Evolutionary conservation across 768 basidiomycete genomes (phyloP).

Genomic region (Asterophora parasitica): DNA sequence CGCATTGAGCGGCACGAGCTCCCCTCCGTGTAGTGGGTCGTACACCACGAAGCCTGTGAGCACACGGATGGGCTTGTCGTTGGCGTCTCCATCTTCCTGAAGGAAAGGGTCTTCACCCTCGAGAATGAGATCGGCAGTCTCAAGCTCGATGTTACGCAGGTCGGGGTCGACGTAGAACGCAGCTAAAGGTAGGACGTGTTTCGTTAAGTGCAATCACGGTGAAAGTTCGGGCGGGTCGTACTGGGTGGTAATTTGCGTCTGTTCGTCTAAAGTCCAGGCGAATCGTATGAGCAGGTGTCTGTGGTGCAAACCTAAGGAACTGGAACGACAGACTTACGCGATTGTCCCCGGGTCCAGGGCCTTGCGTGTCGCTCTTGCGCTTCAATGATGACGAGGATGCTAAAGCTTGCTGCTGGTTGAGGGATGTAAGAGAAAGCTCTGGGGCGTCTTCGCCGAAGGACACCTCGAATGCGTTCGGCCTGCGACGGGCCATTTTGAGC

Average conservation of each 20-base stretch:
- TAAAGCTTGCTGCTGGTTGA: neutral
- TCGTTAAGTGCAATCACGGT: neutral
- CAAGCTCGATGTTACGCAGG: slow-evolving; percentile 26
- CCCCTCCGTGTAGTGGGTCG: slow-evolving; percentile 41
- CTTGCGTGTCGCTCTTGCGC: slow-evolving; percentile 15
- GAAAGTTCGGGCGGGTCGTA: slow-evolving; percentile 5
- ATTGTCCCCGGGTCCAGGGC: slow-evolving; percentile 10
- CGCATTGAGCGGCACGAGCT: slow-evolving; percentile 42
- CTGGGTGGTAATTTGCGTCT: slow-evolving; percentile 17
- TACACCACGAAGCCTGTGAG: slow-evolving; percentile 59
- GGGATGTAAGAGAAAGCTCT: neutral
- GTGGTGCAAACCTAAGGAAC: too few species aligned
- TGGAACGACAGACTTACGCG: slow-evolving; percentile 11
- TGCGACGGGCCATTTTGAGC: slow-evolving; percentile 31
- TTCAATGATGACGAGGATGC: slow-evolving; percentile 14
- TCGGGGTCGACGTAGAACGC: slow-evolving; percentile 32
- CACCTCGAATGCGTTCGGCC: slow-evolving; percentile 52
- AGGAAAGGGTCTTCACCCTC: slow-evolving; percentile 38
- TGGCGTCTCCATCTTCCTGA: slow-evolving; percentile 24
- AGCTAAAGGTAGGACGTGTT: slow-evolving; percentile 20
- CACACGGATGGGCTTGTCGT: slow-evolving; percentile 51
- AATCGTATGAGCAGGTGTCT: neutral
- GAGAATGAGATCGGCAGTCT: slow-evolving; percentile 32
- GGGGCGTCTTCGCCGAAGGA: slow-evolving; percentile 42
- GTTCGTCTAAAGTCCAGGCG: slow-evolving; percentile 22